phyloP scores from a whole-genome alignment of 2,329 filamentous ascomycete species.

The Ophiostoma quercus region DNA sequence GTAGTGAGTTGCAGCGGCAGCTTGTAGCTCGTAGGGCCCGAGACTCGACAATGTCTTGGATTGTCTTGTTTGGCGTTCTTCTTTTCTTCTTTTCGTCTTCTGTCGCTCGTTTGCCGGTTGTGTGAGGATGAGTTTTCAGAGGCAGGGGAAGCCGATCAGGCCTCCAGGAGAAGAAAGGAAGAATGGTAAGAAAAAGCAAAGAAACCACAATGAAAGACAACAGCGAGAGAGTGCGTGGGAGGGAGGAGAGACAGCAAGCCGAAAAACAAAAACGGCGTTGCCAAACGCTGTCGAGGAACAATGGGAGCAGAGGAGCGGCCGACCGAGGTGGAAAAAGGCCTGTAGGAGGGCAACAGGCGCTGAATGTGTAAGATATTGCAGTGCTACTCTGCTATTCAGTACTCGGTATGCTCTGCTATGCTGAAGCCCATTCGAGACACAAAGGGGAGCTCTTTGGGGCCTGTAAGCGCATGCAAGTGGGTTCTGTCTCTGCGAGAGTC shows the following conservation, averaged over 20 bases:
- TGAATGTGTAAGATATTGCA: neutral
- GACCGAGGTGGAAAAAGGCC: neutral
- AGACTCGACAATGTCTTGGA: constrained; percentile 5
- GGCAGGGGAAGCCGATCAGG: neutral
- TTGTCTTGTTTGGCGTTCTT: constrained; percentile 1
- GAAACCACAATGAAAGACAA: neutral
- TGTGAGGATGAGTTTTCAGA: neutral
- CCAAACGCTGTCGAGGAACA: neutral
- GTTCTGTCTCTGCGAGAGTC: constrained; percentile 11
- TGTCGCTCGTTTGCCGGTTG: neutral
- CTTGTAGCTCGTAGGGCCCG: neutral
- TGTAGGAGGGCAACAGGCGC: neutral
- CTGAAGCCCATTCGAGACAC: constrained; percentile 15
- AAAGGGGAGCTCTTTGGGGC: constrained; percentile 1
- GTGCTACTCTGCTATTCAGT: too few relatives aligned
- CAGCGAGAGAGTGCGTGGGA: neutral
- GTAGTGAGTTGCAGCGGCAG: constrained; percentile 50
- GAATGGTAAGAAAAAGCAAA: neutral
- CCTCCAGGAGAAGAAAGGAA: neutral
- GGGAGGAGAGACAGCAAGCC: neutral
- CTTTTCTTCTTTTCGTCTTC: neutral
- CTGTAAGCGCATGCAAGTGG: constrained; percentile 12
- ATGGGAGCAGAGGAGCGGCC: neutral
- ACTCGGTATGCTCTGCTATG: neutral
- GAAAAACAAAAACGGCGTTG: neutral